Evolutionary conservation across 1,139 yeast genomes (phyloP).

Genomic region (Saccharomycopsis hybrid): DNA sequence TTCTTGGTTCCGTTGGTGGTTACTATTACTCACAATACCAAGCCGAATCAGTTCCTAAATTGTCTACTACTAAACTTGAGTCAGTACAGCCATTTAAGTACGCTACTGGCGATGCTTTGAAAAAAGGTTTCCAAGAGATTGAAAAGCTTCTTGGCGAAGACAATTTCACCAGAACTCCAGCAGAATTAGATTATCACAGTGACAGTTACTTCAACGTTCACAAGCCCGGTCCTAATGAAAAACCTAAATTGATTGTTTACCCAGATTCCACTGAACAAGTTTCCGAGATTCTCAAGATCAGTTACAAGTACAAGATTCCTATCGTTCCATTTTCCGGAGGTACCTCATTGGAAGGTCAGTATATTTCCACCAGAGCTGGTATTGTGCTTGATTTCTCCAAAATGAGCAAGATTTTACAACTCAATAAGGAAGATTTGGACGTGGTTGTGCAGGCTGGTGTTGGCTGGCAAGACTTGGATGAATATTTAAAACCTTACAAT

Average conservation of each 20-base stretch:
- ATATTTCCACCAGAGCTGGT: slow-evolving; percentile 66
- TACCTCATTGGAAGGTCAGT: slow-evolving; percentile 78
- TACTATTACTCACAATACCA: neutral
- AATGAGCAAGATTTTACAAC: slow-evolving; percentile 45
- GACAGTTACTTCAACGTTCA: slow-evolving; percentile 62
- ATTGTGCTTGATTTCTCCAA: slow-evolving; percentile 47
- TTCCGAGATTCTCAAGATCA: slow-evolving; percentile 50
- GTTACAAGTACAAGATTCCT: slow-evolving; percentile 57
- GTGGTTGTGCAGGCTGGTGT: slow-evolving; percentile 65
- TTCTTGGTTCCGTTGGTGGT: neutral
- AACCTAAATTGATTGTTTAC: slow-evolving; percentile 54
- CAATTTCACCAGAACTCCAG: slow-evolving; percentile 31
- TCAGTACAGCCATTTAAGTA: slow-evolving; percentile 34
- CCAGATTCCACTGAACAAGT: slow-evolving; percentile 65
- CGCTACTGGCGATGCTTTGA: slow-evolving; percentile 36
- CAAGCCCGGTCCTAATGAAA: slow-evolving; percentile 47
- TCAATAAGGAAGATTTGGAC: slow-evolving; percentile 55
- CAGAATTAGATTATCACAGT: slow-evolving; percentile 39
- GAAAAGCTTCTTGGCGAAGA: slow-evolving; percentile 35
- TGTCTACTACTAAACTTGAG: slow-evolving; percentile 29
- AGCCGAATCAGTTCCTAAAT: neutral
- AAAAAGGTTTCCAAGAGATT: slow-evolving; percentile 38
- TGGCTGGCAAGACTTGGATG: slow-evolving; percentile 61
- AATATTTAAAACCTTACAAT: slow-evolving; percentile 37
- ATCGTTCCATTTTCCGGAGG: slow-evolving; percentile 75